phyloP scores from a whole-genome alignment of 441 rosid species.

The Croton laevigatus region DNA sequence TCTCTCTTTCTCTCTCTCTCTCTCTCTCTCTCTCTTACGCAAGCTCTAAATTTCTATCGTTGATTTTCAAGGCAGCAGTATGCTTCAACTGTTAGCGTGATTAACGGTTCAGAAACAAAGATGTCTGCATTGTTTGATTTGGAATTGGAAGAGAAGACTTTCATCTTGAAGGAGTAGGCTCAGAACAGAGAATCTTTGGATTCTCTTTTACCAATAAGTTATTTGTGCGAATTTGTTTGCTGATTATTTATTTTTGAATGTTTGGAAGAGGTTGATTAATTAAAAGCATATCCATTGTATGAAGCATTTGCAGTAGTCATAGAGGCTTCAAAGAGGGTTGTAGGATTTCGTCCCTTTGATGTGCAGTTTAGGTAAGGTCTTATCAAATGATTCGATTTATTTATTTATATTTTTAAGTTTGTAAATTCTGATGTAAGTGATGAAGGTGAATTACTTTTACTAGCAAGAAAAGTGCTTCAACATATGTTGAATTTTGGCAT shows the following conservation, averaged over 20 bases:
- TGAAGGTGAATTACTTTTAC: neutral
- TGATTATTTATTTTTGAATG: neutral
- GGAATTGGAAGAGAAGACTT: conserved; percentile 65
- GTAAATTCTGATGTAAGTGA: neutral
- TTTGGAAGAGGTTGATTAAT: neutral
- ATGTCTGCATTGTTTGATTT: conserved; percentile 66
- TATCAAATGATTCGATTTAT: neutral
- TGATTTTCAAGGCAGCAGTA: conserved; percentile 83
- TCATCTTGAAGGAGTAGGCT: conserved; percentile 64
- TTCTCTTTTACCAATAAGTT: conserved; percentile 76
- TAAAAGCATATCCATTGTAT: conserved; percentile 32
- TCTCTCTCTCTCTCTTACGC: no score
- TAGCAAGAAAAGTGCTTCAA: neutral
- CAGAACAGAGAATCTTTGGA: conserved; percentile 76
- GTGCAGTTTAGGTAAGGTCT: conserved; percentile 72
- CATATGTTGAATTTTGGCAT: neutral
- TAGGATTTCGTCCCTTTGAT: conserved; percentile 90
- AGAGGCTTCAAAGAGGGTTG: conserved; percentile 89
- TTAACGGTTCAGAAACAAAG: conserved; percentile 60
- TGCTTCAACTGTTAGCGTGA: conserved; percentile 45
- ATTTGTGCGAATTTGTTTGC: neutral
- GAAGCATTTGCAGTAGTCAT: conserved; percentile 95
- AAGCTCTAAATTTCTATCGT: no score
- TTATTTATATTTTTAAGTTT: neutral
- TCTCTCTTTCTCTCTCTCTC: no score